These are phyloP conservation scores for Dissophora globulifera DNA, from an alignment of 192 early-diverging fungal species.

Conservation along the genomic window DNA sequence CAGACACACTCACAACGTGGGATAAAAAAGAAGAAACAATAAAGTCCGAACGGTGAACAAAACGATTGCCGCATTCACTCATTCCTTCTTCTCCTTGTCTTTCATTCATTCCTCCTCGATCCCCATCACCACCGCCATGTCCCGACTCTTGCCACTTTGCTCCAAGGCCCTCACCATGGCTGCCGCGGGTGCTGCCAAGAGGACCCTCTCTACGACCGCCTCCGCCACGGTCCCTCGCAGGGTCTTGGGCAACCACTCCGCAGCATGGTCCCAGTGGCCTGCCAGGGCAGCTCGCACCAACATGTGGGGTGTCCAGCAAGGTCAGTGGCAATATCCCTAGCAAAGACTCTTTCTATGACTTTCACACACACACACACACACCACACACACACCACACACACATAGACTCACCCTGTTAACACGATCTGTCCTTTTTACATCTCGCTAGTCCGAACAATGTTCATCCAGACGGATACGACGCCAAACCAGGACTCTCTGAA, in stretches of 20 bases:
- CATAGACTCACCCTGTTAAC: too few species aligned
- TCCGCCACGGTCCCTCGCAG: constrained; percentile 8
- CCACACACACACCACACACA: too few species aligned
- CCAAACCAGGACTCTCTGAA: constrained; percentile 96
- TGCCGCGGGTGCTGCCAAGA: constrained; percentile 6
- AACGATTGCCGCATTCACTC: too few species aligned
- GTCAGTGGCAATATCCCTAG: constrained; percentile 14
- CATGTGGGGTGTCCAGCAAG: constrained; percentile 35
- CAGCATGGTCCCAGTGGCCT: constrained; percentile 28
- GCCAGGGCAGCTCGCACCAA: constrained; percentile 25
- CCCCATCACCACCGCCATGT: constrained; percentile 1
- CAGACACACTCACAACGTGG: too few species aligned
- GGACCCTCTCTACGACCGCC: constrained; percentile 31
- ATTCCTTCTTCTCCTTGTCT: background rate
- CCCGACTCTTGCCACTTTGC: constrained; percentile 23
- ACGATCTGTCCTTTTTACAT: too few species aligned
- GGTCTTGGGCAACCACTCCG: constrained; percentile 34
- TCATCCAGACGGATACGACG: constrained; percentile 90
- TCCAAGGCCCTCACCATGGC: constrained; percentile 3
- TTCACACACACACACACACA: too few species aligned
- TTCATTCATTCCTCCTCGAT: background rate
- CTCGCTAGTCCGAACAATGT: constrained; percentile 75
- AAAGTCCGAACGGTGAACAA: too few species aligned
- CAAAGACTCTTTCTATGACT: too few species aligned
- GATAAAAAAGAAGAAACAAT: too few species aligned